A percentile compares a stretch with the other conserved stretches of the same genome.
These are phyloP conservation scores for Candida incommunis DNA, from an alignment of 805 yeast species.

Conservation along the genomic window DNA sequence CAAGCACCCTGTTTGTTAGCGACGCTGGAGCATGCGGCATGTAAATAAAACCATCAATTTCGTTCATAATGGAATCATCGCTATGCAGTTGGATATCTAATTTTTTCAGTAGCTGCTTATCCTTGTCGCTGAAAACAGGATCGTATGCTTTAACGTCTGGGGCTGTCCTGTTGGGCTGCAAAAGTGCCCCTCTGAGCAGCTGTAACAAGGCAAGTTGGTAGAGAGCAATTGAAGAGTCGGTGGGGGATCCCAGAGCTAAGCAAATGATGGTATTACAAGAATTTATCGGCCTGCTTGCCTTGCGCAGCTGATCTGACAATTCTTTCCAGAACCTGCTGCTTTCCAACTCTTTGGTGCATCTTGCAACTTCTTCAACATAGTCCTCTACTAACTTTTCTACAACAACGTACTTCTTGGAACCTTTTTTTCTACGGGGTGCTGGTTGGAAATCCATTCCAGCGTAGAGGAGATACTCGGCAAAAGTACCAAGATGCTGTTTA, in stretches of 20 bases:
- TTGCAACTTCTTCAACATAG: not conserved
- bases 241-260: constrained; percentile 58
- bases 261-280: constrained; percentile 32
- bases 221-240: constrained; percentile 31
- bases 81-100: constrained; percentile 18
- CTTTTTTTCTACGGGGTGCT: too few relatives aligned
- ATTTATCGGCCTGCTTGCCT: not conserved
- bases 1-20: constrained; percentile 13
- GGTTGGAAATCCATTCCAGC: too few relatives aligned
- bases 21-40: constrained; percentile 64
- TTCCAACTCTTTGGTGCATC: not conserved
- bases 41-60: constrained; percentile 31
- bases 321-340: not conserved
- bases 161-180: too few relatives aligned
- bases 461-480: too few relatives aligned
- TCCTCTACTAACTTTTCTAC: not conserved
- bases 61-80: constrained; percentile 7
- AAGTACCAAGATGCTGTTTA: too few relatives aligned
- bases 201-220: constrained; percentile 50
- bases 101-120: constrained; percentile 22
- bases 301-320: not conserved
- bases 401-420: not conserved
- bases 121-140: constrained; percentile 43
- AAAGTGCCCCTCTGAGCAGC: constrained; percentile 22
- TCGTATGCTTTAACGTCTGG: constrained; percentile 39